These are phyloP conservation scores for Debaryomycetaceae sp. DNA, from an alignment of 1,139 yeast genomes.

Conservation along the genomic window DNA sequence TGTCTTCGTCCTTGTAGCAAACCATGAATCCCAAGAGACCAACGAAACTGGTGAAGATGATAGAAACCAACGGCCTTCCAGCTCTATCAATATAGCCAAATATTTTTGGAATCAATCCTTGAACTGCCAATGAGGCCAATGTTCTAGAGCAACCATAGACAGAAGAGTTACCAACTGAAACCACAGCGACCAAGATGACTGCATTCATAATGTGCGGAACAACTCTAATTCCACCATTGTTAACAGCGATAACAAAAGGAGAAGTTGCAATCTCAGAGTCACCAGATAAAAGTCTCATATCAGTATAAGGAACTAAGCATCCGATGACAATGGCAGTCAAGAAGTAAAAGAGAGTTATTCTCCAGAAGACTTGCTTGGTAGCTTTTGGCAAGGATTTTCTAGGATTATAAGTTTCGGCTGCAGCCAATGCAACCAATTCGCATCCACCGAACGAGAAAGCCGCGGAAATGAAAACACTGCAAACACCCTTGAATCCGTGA, in stretches of 20 bases:
- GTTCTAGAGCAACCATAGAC: constrained; percentile 56
- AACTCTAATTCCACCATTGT: constrained; percentile 35
- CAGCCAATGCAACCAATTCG: constrained; percentile 76
- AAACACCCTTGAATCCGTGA: constrained; percentile 71
- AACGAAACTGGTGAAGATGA: constrained; percentile 45
- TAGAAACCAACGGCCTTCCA: constrained; percentile 57
- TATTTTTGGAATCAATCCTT: constrained; percentile 39
- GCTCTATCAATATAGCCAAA: constrained; percentile 53
- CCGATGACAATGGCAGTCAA: constrained; percentile 46
- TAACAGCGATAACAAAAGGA: constrained; percentile 42
- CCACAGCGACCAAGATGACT: constrained; percentile 46
- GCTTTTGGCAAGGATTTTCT: constrained; percentile 66
- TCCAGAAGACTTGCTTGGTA: constrained; percentile 71
- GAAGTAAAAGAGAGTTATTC: constrained; percentile 59
- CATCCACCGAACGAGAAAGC: constrained; percentile 87
- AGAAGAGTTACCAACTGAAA: constrained; percentile 54
- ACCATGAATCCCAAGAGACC: constrained; percentile 66
- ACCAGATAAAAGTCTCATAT: constrained; percentile 20
- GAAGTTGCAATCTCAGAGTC: constrained; percentile 31
- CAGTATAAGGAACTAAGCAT: constrained; percentile 37
- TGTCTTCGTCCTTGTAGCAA: constrained; percentile 40
- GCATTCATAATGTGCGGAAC: constrained; percentile 54
- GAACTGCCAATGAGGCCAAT: constrained; percentile 51
- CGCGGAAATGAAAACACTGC: constrained; percentile 79
- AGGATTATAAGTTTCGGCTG: constrained; percentile 80